Evolutionary conservation across 176 grass and related monocot genomes (phyloP), one percentile per base, ranked within the genome.

Genomic region (Hsuehochloa calcarea): DNA sequence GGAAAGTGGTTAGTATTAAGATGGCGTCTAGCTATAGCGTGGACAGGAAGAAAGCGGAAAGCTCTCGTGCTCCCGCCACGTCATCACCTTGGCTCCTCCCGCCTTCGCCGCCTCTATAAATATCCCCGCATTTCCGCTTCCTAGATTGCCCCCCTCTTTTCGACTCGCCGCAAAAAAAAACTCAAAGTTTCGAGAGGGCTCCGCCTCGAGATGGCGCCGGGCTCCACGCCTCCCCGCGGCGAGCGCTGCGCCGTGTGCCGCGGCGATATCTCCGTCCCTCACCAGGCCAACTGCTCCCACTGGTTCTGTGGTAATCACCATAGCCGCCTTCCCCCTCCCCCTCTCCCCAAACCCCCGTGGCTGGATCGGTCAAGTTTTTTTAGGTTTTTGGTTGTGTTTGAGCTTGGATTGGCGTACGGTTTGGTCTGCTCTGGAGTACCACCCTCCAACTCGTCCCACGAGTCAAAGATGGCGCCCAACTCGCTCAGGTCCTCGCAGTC

Each of bases 201-300:
- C 43, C 56, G 56, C 13, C n/a, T 44, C 58, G 3, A 66, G 61
- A 80, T 70, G 49, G 40, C 31, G 31, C 52, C 38, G 34, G 80
- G 22, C 11, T 14, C 20, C 16, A 58, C 40, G 74, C 64, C 84
- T 51, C 84, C 52, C 23, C 16, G 1, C 51, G 65, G 68, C 50
- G 51, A 70, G 50, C 50, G n/a, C 74, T 86, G 84, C 84, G 67
- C 50, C 25, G 74, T 86, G 1, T 86, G 84, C 84, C n/a, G 34
- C 65, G 54, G 45, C 65, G 51, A 77, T 39, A 34, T 80, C 75
- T 66, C 60, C 46, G 12, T 63, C 50, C 84, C 66, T 8, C 51
- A 77, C 84, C 66, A 80, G 62, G 84, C 75, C 63, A 86, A 86
- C 75, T 86, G 75, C 75, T 86, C 84, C 75, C 84, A 86, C 84